These are phyloP conservation scores for Lagenidium giganteum DNA, from an alignment of 352 stramenopile genomes.

Conservation along the genomic window DNA sequence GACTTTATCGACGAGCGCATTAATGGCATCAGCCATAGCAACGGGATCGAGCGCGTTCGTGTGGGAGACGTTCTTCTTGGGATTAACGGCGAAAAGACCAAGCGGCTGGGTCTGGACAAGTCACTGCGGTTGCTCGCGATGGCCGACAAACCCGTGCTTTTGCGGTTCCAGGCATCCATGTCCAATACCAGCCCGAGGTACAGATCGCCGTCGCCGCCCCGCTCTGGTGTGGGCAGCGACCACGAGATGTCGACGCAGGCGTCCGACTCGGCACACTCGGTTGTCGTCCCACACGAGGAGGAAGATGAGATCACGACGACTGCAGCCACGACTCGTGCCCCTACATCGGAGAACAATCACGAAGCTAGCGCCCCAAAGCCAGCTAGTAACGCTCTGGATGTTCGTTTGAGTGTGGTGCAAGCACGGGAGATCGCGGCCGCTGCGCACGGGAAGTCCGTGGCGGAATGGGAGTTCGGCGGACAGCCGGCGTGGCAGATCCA, in stretches of 20 bases:
- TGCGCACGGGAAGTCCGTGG: slow-evolving; percentile 47
- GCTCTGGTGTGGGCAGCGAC: too few relatives aligned
- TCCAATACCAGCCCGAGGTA: slow-evolving; percentile 4
- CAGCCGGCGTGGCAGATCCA: slow-evolving; percentile 47
- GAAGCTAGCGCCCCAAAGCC: slow-evolving; percentile 11
- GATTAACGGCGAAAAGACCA: slow-evolving; percentile 79
- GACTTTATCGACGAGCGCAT: slow-evolving; percentile 61
- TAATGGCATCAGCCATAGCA: slow-evolving; percentile 44
- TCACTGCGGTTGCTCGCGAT: slow-evolving; percentile 71
- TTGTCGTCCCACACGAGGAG: too few relatives aligned
- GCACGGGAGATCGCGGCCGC: slow-evolving; percentile 40
- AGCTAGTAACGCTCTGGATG: slow-evolving; percentile 7
- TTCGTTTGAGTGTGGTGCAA: neutral
- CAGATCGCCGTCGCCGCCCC: too few relatives aligned
- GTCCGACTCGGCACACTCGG: too few relatives aligned
- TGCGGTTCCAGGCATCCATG: slow-evolving; percentile 45
- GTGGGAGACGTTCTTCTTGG: slow-evolving; percentile 78
- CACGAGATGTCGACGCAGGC: too few relatives aligned
- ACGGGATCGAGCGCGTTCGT: slow-evolving; percentile 74
- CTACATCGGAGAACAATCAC: slow-evolving; percentile 63
- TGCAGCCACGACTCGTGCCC: too few relatives aligned
- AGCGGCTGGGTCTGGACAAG: slow-evolving; percentile 62
- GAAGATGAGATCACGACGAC: too few relatives aligned
- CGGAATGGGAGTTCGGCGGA: slow-evolving; percentile 62
- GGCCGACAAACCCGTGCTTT: slow-evolving; percentile 65